phyloP scores from a whole-genome alignment of 352 stramenopile genomes.

The Pythium rishiriense region DNA sequence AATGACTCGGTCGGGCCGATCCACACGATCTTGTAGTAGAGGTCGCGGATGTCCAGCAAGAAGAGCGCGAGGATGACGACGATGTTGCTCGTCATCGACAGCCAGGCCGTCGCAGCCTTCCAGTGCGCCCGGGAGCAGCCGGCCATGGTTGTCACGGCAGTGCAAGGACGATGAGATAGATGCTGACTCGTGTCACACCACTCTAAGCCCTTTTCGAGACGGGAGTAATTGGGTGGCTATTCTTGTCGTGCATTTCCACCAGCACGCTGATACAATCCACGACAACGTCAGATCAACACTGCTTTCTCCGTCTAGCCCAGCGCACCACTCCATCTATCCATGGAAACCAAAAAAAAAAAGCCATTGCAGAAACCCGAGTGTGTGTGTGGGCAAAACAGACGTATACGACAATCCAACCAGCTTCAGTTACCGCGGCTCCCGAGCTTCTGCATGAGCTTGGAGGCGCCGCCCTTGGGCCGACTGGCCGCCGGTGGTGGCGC shows the following conservation, averaged over 20 bases:
- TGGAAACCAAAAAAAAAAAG: not conserved
- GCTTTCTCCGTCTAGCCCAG: no score
- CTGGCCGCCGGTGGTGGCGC: constrained; percentile 9
- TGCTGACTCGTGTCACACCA: no score
- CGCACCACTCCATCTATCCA: not conserved
- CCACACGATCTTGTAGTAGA: constrained; percentile 32
- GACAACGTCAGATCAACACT: no score
- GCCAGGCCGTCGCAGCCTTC: constrained; percentile 21
- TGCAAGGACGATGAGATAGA: not conserved
- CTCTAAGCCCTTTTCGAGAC: no score
- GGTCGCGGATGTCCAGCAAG: constrained; percentile 23
- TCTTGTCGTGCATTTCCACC: no score
- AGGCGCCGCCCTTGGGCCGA: constrained; percentile 38
- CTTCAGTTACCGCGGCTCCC: constrained; percentile 26
- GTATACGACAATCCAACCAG: not conserved
- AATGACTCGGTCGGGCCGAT: constrained; percentile 24
- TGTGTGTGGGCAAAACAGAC: not conserved
- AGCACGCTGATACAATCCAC: no score
- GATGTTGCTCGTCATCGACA: constrained; percentile 24
- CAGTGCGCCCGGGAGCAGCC: constrained; percentile 8
- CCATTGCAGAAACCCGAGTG: not conserved
- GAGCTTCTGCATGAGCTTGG: constrained; percentile 81
- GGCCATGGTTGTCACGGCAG: not conserved
- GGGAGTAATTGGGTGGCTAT: no score
- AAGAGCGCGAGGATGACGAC: constrained; percentile 23